Percentiles rank a stretch among this genome's conserved stretches.
Conservation (phyloP, 2,329 filamentous ascomycete genomes). For the Claviceps arundinis region DNA sequence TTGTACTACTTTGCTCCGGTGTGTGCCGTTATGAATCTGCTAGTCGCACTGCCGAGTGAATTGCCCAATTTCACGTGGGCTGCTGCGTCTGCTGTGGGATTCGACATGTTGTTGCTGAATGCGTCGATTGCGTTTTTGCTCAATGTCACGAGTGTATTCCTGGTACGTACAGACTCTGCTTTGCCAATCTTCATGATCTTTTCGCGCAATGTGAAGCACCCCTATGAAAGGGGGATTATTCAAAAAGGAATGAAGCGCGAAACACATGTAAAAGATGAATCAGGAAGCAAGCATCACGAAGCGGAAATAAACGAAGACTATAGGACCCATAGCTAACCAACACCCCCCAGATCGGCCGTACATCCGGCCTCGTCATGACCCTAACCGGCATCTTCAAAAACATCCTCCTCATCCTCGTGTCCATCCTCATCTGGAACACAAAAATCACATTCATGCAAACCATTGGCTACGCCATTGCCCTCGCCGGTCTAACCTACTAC, state of each 20-base stretch:
- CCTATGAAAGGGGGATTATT: neutral
- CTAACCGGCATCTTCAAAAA: conserved; percentile 80
- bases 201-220: neutral
- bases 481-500: conserved; percentile 36
- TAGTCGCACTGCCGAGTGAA: conserved; percentile 58
- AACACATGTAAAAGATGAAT: neutral
- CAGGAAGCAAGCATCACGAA: neutral
- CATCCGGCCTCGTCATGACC: conserved; percentile 73
- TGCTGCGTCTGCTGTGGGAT: conserved; percentile 52
- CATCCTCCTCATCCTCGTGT: conserved; percentile 65
- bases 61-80: conserved; percentile 49
- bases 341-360: conserved; percentile 61
- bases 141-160: conserved; percentile 74
- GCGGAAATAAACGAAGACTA: neutral
- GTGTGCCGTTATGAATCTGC: conserved; percentile 67
- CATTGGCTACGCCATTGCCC: conserved; percentile 64
- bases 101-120: conserved; percentile 55
- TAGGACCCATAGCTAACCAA: conserved; percentile 6
- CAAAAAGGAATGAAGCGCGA: neutral
- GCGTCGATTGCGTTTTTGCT: conserved; percentile 67
- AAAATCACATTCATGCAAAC: conserved; percentile 57
- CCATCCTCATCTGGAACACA: conserved; percentile 67
- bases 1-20: conserved; percentile 84
- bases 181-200: neutral
- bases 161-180: conserved; percentile 41